Evolutionary conservation across 208 protist genomes (phyloP).

Genomic region (Trypanosoma scelopori): DNA sequence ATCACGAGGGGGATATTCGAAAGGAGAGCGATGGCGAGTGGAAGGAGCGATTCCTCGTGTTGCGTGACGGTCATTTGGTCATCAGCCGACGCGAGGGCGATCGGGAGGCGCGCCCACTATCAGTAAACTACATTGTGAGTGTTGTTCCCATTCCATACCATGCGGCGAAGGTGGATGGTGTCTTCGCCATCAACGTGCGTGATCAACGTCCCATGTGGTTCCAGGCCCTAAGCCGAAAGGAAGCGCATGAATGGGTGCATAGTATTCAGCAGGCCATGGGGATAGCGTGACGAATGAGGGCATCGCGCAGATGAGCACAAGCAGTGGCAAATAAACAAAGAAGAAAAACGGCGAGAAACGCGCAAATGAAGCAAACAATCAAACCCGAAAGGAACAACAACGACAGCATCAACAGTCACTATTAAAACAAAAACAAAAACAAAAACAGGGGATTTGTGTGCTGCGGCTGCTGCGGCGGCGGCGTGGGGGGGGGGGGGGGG

Average conservation of each 20-base stretch:
- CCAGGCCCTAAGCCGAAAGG: conserved; percentile 36
- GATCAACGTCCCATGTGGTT: conserved; percentile 24
- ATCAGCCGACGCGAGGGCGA: conserved; percentile 54
- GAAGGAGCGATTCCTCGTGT: conserved; percentile 65
- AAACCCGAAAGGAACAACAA: neutral
- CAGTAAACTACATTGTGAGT: neutral
- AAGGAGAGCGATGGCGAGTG: conserved; percentile 55
- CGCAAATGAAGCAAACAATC: neutral
- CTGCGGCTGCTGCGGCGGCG: no score
- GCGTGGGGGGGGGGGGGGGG: neutral
- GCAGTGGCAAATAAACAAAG: no score
- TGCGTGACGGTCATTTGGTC: conserved; percentile 45
- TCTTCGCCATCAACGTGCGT: conserved; percentile 23
- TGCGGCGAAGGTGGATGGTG: conserved; percentile 3
- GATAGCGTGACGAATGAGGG: conserved; percentile 25
- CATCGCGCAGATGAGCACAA: no score
- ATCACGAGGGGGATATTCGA: conserved; percentile 47
- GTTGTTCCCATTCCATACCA: conserved; percentile 23
- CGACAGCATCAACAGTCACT: no score
- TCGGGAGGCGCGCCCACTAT: conserved; percentile 15
- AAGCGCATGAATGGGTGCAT: conserved; percentile 47
- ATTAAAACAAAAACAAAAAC: conserved; percentile 8
- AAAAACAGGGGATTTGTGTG: conserved; percentile 12
- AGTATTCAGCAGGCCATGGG: conserved; percentile 63
- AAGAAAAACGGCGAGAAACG: neutral